A percentile compares a stretch with the other conserved stretches of the same genome.
Conservation (phyloP, 805 yeast genomes). For the Metschnikowia colocasiae region DNA sequence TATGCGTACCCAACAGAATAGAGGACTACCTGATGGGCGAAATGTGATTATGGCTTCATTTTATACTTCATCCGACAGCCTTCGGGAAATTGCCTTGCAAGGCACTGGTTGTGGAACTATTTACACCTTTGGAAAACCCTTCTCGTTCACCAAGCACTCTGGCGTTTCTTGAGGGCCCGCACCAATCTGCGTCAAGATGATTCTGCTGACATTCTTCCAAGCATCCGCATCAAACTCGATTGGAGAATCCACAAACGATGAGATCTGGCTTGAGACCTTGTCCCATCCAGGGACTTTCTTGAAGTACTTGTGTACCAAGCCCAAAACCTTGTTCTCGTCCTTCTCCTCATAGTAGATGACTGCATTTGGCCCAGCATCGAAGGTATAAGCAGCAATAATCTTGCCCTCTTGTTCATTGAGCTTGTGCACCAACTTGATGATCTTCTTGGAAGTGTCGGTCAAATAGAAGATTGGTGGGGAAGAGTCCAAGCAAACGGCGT, state of each 20-base stretch:
- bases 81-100: background rate
- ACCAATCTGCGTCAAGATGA: slow-evolving; percentile 84
- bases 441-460: slow-evolving; percentile 21
- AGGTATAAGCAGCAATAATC: slow-evolving; percentile 90
- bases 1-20: background rate
- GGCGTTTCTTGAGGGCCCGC: slow-evolving; percentile 71
- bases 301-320: slow-evolving; percentile 62
- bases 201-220: slow-evolving; percentile 70
- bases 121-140: slow-evolving; percentile 56
- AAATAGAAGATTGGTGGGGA: slow-evolving; percentile 80
- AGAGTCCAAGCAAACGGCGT: slow-evolving; percentile 95
- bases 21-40: background rate
- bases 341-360: slow-evolving; percentile 83
- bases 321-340: slow-evolving; percentile 71
- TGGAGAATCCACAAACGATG: slow-evolving; percentile 21
- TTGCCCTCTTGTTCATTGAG: slow-evolving; percentile 67
- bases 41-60: background rate
- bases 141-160: slow-evolving; percentile 52
- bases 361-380: slow-evolving; percentile 99
- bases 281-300: slow-evolving; percentile 68
- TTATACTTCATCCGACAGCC: background rate
- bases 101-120: background rate
- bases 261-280: slow-evolving; percentile 18
- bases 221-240: slow-evolving; percentile 49
- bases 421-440: slow-evolving; percentile 43